phyloP scores from a whole-genome alignment of 2,329 filamentous ascomycete species.

The Monilinia aucupariae region DNA sequence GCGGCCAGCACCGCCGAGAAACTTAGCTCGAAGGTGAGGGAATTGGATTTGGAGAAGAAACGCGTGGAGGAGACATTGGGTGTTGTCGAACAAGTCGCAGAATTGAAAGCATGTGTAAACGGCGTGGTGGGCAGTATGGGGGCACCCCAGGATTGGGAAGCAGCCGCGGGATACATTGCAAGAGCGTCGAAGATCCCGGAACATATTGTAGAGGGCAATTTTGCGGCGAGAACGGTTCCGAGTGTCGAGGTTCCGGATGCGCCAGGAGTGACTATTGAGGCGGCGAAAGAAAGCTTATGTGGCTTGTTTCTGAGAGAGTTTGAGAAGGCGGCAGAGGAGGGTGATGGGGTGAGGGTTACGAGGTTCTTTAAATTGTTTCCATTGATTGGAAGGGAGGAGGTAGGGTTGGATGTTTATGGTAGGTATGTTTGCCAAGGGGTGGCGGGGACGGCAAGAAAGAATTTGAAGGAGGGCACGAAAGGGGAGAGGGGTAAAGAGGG shows the following conservation, averaged over 20 bases:
- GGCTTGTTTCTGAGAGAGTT: constrained; percentile 90
- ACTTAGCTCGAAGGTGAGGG: constrained; percentile 80
- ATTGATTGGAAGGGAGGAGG: constrained; percentile 80
- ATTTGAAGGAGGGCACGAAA: constrained; percentile 56
- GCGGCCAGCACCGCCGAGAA: constrained; percentile 80
- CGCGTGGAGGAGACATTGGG: constrained; percentile 84
- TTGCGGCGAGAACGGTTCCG: constrained; percentile 88
- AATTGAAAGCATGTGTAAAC: constrained; percentile 93
- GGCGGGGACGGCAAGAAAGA: constrained; percentile 72
- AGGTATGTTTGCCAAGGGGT: constrained; percentile 95
- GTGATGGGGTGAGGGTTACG: constrained; percentile 84
- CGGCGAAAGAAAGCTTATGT: constrained; percentile 83
- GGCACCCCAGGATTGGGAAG: constrained; percentile 97
- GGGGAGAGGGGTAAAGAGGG: constrained; percentile 55
- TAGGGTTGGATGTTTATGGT: constrained; percentile 90
- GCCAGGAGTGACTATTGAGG: constrained; percentile 79
- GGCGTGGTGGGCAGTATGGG: constrained; percentile 96
- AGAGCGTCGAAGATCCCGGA: constrained; percentile 76
- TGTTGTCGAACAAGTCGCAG: constrained; percentile 92
- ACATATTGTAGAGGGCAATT: constrained; percentile 73
- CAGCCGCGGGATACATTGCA: constrained; percentile 82
- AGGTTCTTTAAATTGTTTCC: constrained; percentile 98
- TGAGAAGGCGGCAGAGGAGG: constrained; percentile 80
- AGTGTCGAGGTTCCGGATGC: constrained; percentile 93
- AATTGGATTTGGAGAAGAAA: constrained; percentile 84